phyloP scores from a whole-genome alignment of 768 basidiomycete genomes.

The Auricularia heimuer region DNA sequence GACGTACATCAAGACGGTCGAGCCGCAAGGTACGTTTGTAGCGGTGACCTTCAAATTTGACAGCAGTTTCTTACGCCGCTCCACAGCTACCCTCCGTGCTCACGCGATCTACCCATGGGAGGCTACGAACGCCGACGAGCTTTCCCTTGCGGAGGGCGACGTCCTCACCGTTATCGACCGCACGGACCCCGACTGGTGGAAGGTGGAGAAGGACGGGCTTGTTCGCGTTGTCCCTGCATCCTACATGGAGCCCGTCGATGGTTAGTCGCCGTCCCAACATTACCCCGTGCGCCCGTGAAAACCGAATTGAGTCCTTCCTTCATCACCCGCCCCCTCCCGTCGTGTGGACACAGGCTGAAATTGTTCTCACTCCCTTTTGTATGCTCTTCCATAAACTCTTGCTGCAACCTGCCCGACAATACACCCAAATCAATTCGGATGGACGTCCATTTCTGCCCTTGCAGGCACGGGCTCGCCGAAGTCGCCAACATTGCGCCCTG shows the following conservation, averaged over 20 bases:
- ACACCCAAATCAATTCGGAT: conserved; percentile 3
- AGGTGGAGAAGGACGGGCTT: conserved; percentile 76
- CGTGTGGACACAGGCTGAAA: conserved; percentile 67
- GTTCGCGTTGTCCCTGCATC: conserved; percentile 88
- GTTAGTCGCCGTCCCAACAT: conserved; percentile 54
- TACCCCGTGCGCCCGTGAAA: background rate
- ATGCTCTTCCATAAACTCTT: conserved; percentile 8
- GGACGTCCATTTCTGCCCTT: background rate
- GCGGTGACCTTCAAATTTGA: background rate
- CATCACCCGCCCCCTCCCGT: conserved; percentile 7
- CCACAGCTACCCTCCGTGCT: conserved; percentile 33
- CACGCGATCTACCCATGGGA: conserved; percentile 74
- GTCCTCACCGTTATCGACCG: conserved; percentile 68
- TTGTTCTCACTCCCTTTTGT: conserved; percentile 34
- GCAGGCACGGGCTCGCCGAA: background rate
- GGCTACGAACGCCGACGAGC: conserved; percentile 63
- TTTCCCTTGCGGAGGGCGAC: conserved; percentile 80
- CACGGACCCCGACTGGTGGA: conserved; percentile 91
- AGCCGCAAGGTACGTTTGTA: conserved; percentile 41
- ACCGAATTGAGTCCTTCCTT: conserved; percentile 1
- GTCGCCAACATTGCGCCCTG: no score
- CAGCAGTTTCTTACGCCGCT: background rate
- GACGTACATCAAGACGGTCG: conserved; percentile 70
- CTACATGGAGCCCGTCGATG: conserved; percentile 77
- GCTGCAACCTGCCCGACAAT: conserved; percentile 2